Evolutionary conservation across 495 filamentous ascomycete genomes (phyloP).

Genomic region (Aspergillus cavernicola): DNA sequence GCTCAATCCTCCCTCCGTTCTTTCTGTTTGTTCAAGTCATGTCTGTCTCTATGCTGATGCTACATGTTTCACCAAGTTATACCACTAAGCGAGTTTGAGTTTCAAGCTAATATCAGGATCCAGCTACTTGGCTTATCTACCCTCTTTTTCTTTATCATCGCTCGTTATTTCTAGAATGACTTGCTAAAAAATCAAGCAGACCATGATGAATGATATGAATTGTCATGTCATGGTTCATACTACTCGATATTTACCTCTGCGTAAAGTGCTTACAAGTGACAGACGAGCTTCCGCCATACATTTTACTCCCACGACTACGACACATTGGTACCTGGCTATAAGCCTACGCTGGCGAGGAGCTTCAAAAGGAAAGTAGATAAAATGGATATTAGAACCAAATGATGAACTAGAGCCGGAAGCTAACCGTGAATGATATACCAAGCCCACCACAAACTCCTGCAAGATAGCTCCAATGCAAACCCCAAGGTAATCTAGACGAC

Average conservation of each 20-base stretch:
- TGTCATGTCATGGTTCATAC: no score
- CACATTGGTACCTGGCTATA: no score
- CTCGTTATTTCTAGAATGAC: neutral
- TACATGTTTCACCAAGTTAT: neutral
- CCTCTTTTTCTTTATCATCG: neutral
- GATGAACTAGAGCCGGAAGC: neutral
- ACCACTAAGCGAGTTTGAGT: constrained; percentile 1
- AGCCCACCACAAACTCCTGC: constrained; percentile 27
- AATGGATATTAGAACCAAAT: constrained; percentile 2
- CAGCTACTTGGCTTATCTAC: neutral
- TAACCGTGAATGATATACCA: neutral
- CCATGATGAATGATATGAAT: neutral
- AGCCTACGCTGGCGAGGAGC: no score
- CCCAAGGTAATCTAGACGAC: constrained; percentile 5
- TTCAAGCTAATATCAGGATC: neutral
- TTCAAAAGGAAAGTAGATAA: neutral
- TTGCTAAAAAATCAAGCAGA: neutral
- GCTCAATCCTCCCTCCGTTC: neutral
- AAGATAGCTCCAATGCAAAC: constrained; percentile 13
- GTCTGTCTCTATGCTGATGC: constrained; percentile 1
- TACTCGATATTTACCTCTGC: no score
- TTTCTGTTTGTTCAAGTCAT: constrained; percentile 2
- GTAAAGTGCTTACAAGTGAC: no score
- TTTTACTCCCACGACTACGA: no score
- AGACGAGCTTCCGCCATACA: no score